Percentiles rank a stretch among this genome's conserved stretches.
Evolutionary conservation across 176 grass and related monocot genomes (phyloP).

Genomic region (Oryza meridionalis): DNA sequence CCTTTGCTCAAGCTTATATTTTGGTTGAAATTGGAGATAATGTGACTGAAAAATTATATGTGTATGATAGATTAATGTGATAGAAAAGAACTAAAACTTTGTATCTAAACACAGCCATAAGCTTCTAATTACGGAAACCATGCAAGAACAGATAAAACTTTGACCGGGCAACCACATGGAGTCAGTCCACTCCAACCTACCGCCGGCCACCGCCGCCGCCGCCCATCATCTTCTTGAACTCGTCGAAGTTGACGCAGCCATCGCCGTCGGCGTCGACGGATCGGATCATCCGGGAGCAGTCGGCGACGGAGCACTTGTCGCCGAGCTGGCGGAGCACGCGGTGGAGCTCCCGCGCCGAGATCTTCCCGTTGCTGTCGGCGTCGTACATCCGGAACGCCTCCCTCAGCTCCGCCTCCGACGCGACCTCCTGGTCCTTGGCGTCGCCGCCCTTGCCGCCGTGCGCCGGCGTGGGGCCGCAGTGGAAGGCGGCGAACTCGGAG

Average conservation of each 20-base stretch:
- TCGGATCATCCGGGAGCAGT: conserved; percentile 66
- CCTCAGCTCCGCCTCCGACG: conserved; percentile 48
- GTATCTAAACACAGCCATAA: too few relatives aligned
- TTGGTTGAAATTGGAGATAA: too few relatives aligned
- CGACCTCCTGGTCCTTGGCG: background rate
- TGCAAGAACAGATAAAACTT: conserved; percentile 1
- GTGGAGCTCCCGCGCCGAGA: conserved; percentile 63
- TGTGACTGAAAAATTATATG: too few relatives aligned
- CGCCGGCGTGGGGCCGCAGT: conserved; percentile 4
- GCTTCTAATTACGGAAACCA: background rate
- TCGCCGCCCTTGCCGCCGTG: background rate
- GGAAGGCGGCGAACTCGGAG: conserved; percentile 61
- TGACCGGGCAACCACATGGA: background rate
- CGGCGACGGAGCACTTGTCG: conserved; percentile 67
- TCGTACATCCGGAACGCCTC: conserved; percentile 68
- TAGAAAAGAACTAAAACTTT: too few relatives aligned
- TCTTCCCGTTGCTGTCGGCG: conserved; percentile 58
- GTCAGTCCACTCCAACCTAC: background rate
- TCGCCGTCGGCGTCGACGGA: conserved; percentile 64
- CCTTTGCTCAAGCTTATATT: too few relatives aligned
- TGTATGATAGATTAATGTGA: too few relatives aligned
- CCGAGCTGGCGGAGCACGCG: conserved; percentile 56
- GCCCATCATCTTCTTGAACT: conserved; percentile 78
- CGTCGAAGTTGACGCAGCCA: conserved; percentile 61
- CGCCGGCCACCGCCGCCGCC: background rate